Conservation (phyloP, 257 asterid species). For the Fraxinus anomala region DNA sequence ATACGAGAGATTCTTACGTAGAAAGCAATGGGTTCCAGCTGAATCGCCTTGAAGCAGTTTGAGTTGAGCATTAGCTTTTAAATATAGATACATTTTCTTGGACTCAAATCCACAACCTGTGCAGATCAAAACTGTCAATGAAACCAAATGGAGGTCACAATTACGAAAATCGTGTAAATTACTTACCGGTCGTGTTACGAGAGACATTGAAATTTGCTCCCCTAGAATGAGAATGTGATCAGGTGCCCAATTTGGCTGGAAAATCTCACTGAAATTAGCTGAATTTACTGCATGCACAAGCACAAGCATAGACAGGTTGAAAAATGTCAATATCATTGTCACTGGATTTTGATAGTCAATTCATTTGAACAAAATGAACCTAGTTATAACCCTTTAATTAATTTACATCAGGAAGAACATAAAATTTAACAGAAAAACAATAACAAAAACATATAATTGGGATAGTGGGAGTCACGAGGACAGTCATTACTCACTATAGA, state of each 20-base stretch:
- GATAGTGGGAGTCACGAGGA: background rate
- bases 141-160: background rate
- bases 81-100: conserved; percentile 52
- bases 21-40: conserved; percentile 60
- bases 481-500: background rate
- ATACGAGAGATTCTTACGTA: conserved; percentile 37
- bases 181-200: conserved; percentile 44
- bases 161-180: background rate
- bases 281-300: conserved; percentile 11
- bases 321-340: conserved; percentile 5
- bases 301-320: conserved; percentile 19
- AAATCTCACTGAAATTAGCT: conserved; percentile 42
- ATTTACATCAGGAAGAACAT: background rate
- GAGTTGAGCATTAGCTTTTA: conserved; percentile 50
- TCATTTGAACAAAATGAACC: background rate
- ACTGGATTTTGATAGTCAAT: background rate
- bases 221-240: conserved; percentile 46
- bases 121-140: background rate
- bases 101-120: conserved; percentile 65
- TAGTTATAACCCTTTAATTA: conserved; percentile 5
- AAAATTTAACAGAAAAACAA: background rate
- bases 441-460: too few relatives aligned
- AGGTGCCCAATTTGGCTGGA: conserved; percentile 47
- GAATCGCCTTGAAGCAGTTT: conserved; percentile 56
- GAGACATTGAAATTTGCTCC: conserved; percentile 37